phyloP scores from a whole-genome alignment of 345 rosid species.

The Hypericum androsaemum region DNA sequence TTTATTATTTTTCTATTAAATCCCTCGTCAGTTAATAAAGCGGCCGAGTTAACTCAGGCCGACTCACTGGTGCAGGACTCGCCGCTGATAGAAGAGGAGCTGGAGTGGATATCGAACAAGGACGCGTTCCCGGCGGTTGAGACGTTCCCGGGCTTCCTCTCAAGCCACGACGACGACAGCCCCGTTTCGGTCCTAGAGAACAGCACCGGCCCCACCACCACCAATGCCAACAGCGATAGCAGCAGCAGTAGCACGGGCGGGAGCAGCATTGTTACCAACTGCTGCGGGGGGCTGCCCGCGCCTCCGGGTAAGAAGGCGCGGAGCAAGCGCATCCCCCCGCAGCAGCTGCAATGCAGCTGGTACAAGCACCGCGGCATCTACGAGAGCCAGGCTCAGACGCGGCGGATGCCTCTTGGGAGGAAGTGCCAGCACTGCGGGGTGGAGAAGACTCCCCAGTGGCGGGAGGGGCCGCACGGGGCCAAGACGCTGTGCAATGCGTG shows the following conservation, averaged over 20 bases:
- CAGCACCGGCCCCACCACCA: conserved; percentile 32
- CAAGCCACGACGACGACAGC: conserved; percentile 31
- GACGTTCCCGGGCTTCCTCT: conserved; percentile 33
- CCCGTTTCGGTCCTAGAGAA: conserved; percentile 62
- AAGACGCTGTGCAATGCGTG: conserved; percentile 86
- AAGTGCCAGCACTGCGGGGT: conserved; percentile 77
- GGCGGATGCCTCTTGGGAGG: conserved; percentile 33
- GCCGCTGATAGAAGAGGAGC: conserved; percentile 47
- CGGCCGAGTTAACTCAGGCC: conserved; percentile 12
- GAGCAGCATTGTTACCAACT: background rate
- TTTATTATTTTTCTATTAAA: background rate
- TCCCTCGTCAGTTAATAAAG: background rate
- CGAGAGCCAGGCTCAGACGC: conserved; percentile 9
- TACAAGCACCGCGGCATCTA: conserved; percentile 16
- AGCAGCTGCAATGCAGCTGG: conserved; percentile 16
- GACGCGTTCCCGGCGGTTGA: conserved; percentile 67
- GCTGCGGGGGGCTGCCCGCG: no score
- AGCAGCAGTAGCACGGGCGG: conserved; percentile 12
- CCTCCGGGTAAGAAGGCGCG: conserved; percentile 30
- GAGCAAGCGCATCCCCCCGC: conserved; percentile 30
- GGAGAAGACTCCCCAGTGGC: conserved; percentile 88
- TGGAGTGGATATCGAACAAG: conserved; percentile 74
- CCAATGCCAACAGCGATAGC: conserved; percentile 5
- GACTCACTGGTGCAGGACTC: conserved; percentile 27
- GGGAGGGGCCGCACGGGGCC: conserved; percentile 71